Evolutionary conservation across 345 rosid species (phyloP), one percentile per base, ranked within the genome.

Genomic region (Melaleuca alternifolia): DNA sequence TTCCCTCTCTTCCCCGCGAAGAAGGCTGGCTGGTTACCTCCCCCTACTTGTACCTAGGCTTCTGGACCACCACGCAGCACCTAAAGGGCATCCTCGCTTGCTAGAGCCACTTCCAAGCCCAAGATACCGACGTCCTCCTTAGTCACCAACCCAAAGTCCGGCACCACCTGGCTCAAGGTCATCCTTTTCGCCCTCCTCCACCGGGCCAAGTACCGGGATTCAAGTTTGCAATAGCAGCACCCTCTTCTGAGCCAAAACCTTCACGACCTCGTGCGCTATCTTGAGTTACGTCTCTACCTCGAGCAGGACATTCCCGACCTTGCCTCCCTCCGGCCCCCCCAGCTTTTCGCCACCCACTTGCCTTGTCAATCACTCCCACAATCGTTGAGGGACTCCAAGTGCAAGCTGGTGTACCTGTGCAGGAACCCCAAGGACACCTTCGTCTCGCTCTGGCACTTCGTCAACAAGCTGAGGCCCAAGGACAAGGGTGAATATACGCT

Each of bases 121-220:
- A 48, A 26, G 81, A 87, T 44, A 30, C 81, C 23, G 89, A 87
- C 84, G 37, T 81, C 82, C 51, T 87, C 85, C 82, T 87, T 13
- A n/a, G 87, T 62, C 82, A 79, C 89, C 59, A 84, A 41, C 61
- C 89, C 89, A 8, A 87, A 87, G 83, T 85, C 89, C 33, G 89
- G 89, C 46, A 85, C 89, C 52, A 87, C 89, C 6, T 87, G 87
- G 87, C 87, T 87, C 12, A 87, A 87, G 44, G 89, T 87, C 57
- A 41, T 85, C 30, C 57, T 85, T n/a, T 87, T 87, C 20, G 82
- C 89, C 62, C 85, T 87, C 46, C 52, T 85, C 30, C 81, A 85
- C 56, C 83, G 75, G 21, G 52, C 54, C 28, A 33, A 4, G 41
- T 75, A 83, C 51, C 12, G 23, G 0, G 84, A 21, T 28, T 46